phyloP scores from a whole-genome alignment of 2,329 filamentous ascomycete species.

The Diatrype stigma region DNA sequence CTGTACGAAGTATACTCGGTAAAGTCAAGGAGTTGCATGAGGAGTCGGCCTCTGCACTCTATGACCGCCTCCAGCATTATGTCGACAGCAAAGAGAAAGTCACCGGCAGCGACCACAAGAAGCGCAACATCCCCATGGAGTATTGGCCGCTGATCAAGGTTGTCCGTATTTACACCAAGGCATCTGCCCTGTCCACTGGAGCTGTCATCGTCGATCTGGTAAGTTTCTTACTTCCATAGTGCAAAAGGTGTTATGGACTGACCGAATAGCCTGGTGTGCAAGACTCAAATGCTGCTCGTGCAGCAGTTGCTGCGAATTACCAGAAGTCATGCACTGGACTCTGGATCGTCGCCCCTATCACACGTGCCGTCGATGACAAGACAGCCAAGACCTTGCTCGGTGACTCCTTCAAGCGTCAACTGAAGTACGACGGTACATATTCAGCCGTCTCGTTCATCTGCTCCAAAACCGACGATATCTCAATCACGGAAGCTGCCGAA shows the following conservation, averaged over 20 bases:
- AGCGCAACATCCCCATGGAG: constrained; percentile 14
- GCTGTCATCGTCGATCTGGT: constrained; percentile 31
- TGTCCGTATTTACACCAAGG: constrained; percentile 36
- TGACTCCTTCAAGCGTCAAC: constrained; percentile 53
- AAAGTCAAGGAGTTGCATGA: constrained; percentile 18
- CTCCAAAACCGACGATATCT: constrained; percentile 50
- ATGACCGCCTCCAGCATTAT: constrained; percentile 21
- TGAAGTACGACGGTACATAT: constrained; percentile 55
- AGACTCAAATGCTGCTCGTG: constrained; percentile 53
- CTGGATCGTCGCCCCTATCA: constrained; percentile 61
- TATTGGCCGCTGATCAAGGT: constrained; percentile 43
- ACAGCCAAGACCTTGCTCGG: constrained; percentile 53
- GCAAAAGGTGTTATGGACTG: constrained; percentile 21
- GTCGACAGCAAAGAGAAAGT: constrained; percentile 27
- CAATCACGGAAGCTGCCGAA: constrained; percentile 30
- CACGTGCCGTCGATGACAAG: constrained; percentile 57
- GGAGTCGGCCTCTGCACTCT: constrained; percentile 16
- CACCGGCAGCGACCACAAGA: constrained; percentile 7
- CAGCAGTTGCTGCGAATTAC: constrained; percentile 50
- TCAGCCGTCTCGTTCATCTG: constrained; percentile 49
- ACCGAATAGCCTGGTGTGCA: constrained; percentile 40
- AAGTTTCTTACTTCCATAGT: constrained; percentile 3
- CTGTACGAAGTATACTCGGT: constrained; percentile 20
- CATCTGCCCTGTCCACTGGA: constrained; percentile 30
- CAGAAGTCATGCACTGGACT: constrained; percentile 55